Evolutionary conservation across 2,329 filamentous ascomycete species (phyloP), one percentile per base, ranked within the genome.

Genomic region (Ramularia endophylla): DNA sequence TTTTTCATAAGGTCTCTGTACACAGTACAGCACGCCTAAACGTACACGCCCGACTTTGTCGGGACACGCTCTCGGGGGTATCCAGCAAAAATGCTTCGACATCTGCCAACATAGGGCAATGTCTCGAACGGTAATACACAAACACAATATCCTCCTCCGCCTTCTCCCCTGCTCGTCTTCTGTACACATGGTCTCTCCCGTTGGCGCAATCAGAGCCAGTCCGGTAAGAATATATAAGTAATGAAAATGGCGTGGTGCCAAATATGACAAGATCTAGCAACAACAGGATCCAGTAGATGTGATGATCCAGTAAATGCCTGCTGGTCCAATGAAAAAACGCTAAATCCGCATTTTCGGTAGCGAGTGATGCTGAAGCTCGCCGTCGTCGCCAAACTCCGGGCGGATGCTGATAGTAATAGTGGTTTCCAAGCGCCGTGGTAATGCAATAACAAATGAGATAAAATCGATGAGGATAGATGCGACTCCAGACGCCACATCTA

Each of bases 361-460:
- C 46, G 41, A 41, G 16, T 41, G 36, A 40, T 33, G 41, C 30
- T 32, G 13, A 30, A 28, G 34, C 42, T 35, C 25, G 27, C 40
- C 32, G 25, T 22, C 31, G 17, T 20, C 27, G 22, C n/a, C 25
- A 39, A 44, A 44, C 41, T 30, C 44, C 41, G 11, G 20, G n/a
- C 40, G 16, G 31, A 32, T 39, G 30, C 19, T 27, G 18, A 25
- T 36, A 36, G 9, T 18, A 42, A 40, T 44, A 33, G 27, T 28
- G 30, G 18, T 18, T 39, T n/a, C 25, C 35, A 20, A 36, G 41
- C 46, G 46, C 48, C 46, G 29, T 27, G 39, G 46, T 39, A 32
- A 49, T 47, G 49, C 44, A 40, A 40, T 40, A 37, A 51, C 47
- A 52, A 45, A 52, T 29, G 47, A 50, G 45, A 52, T 36, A 29